A percentile compares a stretch with the other conserved stretches of the same genome.
These are phyloP conservation scores for Candolleomyces efflorescens DNA, from an alignment of 768 basidiomycete genomes.

Conservation along the genomic window DNA sequence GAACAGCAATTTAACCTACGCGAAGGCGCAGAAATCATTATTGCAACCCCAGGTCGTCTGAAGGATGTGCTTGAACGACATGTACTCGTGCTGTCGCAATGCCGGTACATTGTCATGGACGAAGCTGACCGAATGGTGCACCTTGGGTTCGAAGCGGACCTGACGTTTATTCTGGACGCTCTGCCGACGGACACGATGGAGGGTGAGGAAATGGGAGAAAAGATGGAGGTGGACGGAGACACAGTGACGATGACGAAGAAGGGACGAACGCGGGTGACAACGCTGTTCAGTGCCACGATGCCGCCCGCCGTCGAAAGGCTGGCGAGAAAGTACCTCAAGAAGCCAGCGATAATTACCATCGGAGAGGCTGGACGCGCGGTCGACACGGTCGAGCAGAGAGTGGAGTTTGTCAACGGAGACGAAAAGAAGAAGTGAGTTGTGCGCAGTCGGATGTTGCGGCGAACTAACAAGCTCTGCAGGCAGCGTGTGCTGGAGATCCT, in stretches of 20 bases:
- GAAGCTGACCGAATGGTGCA: slow-evolving; percentile 99
- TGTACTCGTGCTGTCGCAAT: slow-evolving; percentile 93
- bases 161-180: slow-evolving; percentile 92
- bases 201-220: slow-evolving; percentile 73
- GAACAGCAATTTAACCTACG: slow-evolving; percentile 97
- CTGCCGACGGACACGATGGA: slow-evolving; percentile 85
- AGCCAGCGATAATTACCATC: slow-evolving; percentile 94
- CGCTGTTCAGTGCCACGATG: slow-evolving; percentile 98
- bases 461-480: slow-evolving; percentile 37
- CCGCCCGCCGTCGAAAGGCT: slow-evolving; percentile 94
- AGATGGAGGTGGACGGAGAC: slow-evolving; percentile 76
- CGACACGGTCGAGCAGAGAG: slow-evolving; percentile 94
- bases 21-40: slow-evolving; percentile 98
- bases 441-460: not conserved
- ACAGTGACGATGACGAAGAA: slow-evolving; percentile 52
- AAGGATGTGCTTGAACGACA: slow-evolving; percentile 97
- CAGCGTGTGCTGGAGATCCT: slow-evolving; percentile 87
- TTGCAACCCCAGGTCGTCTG: slow-evolving; percentile 96
- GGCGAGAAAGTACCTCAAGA: slow-evolving; percentile 88
- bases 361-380: slow-evolving; percentile 98
- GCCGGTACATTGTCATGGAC: slow-evolving; percentile 99
- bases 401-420: slow-evolving; percentile 89
- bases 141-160: slow-evolving; percentile 91
- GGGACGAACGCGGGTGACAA: slow-evolving; percentile 87
- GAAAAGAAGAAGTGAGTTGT: slow-evolving; percentile 89